Conservation (phyloP, 1,139 yeast species). For the Suhomyces terraborum region DNA sequence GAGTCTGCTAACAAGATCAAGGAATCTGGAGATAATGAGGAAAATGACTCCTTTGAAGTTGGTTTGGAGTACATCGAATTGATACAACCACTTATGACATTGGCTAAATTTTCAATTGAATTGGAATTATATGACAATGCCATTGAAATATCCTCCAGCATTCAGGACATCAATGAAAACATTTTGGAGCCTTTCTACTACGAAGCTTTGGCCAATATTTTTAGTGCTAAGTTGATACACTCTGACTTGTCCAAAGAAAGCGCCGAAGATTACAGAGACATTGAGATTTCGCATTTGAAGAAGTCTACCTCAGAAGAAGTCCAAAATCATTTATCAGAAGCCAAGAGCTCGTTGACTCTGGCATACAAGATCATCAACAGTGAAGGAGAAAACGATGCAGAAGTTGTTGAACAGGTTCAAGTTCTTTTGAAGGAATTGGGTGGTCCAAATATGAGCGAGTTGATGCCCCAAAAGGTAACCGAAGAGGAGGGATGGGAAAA, state of each 20-base stretch:
- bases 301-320: conserved; percentile 31
- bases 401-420: conserved; percentile 54
- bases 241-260: conserved; percentile 11
- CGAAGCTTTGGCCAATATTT: conserved; percentile 74
- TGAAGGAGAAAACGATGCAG: conserved; percentile 52
- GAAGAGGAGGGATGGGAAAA: conserved; percentile 52
- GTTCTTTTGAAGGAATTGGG: conserved; percentile 57
- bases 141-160: conserved; percentile 56
- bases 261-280: conserved; percentile 52
- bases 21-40: conserved; percentile 23
- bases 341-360: conserved; percentile 56
- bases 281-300: conserved; percentile 32
- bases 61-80: conserved; percentile 61
- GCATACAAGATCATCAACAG: conserved; percentile 53
- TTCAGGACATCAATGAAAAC: conserved; percentile 80
- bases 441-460: conserved; percentile 54
- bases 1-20: conserved; percentile 35
- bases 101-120: conserved; percentile 77
- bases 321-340: conserved; percentile 41
- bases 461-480: conserved; percentile 44
- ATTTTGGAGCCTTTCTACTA: conserved; percentile 77
- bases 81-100: conserved; percentile 66
- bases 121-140: conserved; percentile 70
- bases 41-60: conserved; percentile 32
- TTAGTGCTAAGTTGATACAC: conserved; percentile 52